Percentiles rank a stretch among this genome's conserved stretches.
phyloP scores from a whole-genome alignment of 23 red algal species.

The Gracilaria vermiculophylla region DNA sequence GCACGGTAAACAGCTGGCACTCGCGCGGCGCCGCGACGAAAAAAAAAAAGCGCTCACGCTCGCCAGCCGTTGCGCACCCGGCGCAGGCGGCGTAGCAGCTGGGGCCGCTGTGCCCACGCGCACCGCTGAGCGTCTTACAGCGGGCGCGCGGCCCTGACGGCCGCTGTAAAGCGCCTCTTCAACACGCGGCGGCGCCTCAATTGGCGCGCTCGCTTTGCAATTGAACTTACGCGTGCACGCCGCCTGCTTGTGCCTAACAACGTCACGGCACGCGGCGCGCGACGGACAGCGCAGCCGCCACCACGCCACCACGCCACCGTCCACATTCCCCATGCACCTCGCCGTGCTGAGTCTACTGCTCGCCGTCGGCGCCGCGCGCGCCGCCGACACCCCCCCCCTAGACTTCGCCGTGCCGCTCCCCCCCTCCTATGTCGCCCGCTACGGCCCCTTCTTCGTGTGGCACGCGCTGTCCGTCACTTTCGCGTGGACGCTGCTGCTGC shows the following conservation, averaged over 20 bases:
- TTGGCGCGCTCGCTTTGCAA: neutral
- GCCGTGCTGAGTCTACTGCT: neutral
- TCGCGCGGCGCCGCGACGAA: neutral
- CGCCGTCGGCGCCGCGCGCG: neutral
- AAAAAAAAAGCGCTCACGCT: neutral
- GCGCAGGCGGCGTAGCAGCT: neutral
- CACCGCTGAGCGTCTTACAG: neutral
- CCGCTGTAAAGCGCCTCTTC: neutral
- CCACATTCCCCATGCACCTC: neutral
- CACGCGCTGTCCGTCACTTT: slow-evolving; percentile 33
- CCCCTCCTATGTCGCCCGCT: neutral
- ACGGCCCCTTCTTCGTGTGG: slow-evolving; percentile 24
- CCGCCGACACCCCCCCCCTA: neutral
- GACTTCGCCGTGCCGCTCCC: neutral
- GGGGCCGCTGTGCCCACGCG: neutral
- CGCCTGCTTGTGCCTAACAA: neutral
- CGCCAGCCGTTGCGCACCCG: neutral
- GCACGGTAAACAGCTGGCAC: neutral
- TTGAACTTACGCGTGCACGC: neutral
- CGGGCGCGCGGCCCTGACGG: neutral
- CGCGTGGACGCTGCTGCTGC: slow-evolving; percentile 37
- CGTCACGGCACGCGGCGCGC: too few relatives aligned
- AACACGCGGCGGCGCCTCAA: neutral
- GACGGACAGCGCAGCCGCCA: too few relatives aligned
- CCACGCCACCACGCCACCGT: too few relatives aligned